These are phyloP conservation scores for Aspergillus ustus DNA, from an alignment of 2,329 filamentous ascomycete genomes.

Conservation along the genomic window DNA sequence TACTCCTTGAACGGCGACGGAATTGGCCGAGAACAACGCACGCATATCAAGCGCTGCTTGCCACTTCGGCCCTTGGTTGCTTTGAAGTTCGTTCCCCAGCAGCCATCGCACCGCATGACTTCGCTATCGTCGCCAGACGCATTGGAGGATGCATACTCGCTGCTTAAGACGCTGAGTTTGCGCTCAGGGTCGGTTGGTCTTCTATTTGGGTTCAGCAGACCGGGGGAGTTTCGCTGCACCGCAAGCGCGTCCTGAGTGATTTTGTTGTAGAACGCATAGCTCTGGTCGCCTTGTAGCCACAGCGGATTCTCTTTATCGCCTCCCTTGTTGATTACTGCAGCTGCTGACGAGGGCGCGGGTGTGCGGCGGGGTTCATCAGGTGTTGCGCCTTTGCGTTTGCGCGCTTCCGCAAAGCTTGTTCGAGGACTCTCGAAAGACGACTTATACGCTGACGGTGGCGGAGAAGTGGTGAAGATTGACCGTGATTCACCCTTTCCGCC, in stretches of 20 bases:
- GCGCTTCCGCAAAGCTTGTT: constrained; percentile 22
- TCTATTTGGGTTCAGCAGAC: constrained; percentile 2
- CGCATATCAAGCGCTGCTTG: constrained; percentile 65
- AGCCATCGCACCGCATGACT: constrained; percentile 62
- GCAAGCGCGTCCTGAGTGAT: constrained; percentile 46
- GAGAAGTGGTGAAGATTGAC: constrained; percentile 32
- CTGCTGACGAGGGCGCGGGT: constrained; percentile 22
- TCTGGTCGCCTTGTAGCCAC: constrained; percentile 56
- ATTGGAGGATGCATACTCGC: constrained; percentile 53
- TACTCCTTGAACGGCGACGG: neutral
- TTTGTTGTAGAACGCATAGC: constrained; percentile 59
- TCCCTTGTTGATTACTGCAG: constrained; percentile 29
- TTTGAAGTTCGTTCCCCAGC: constrained; percentile 66
- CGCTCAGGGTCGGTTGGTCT: constrained; percentile 27
- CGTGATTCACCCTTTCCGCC: constrained; percentile 33
- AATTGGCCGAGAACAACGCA: constrained; percentile 51
- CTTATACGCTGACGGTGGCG: constrained; percentile 32
- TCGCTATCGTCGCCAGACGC: constrained; percentile 52
- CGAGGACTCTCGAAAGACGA: constrained; percentile 28
- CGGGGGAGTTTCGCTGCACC: constrained; percentile 23
- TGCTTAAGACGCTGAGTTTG: constrained; percentile 60
- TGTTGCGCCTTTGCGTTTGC: constrained; percentile 16
- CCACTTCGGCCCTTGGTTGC: constrained; percentile 59
- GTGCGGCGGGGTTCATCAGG: constrained; percentile 10
- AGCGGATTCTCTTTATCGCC: constrained; percentile 48